Percentiles rank a stretch among this genome's conserved stretches.
phyloP scores from a whole-genome alignment of 1,284 basidiomycete genomes.

The Cutaneotrichosporon cutaneum region DNA sequence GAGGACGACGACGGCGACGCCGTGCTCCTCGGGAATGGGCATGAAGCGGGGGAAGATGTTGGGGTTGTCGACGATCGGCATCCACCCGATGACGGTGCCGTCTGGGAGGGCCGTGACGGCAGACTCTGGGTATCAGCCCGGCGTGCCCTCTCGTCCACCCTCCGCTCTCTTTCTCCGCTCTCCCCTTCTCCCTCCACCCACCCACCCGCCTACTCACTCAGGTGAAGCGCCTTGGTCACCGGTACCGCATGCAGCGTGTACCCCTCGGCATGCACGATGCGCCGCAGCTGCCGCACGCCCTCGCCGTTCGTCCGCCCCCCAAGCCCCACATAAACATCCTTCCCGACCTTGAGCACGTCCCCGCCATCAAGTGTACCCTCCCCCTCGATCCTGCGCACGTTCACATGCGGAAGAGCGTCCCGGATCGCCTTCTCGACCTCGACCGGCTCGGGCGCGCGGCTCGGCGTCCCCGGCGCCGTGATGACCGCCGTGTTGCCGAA shows the following conservation, averaged over 20 bases:
- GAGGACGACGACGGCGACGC: slow-evolving; percentile 12
- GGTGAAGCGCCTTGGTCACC: slow-evolving; percentile 17
- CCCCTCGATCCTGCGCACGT: slow-evolving; percentile 5
- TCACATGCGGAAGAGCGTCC: slow-evolving; percentile 1
- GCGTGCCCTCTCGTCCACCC: background rate
- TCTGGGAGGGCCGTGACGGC: slow-evolving; percentile 17
- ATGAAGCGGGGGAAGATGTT: slow-evolving; percentile 15
- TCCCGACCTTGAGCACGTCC: slow-evolving; percentile 20
- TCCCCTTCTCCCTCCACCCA: background rate
- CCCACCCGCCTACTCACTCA: slow-evolving; percentile 7
- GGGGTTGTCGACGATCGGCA: slow-evolving; percentile 16
- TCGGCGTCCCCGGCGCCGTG: slow-evolving; percentile 5
- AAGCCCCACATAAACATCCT: slow-evolving; percentile 15
- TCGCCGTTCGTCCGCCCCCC: slow-evolving; percentile 14
- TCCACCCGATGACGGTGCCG: slow-evolving; percentile 17
- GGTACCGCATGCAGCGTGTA: slow-evolving; percentile 11
- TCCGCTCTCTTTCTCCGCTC: background rate
- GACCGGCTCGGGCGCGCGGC: slow-evolving; percentile 8
- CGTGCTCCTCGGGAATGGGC: slow-evolving; percentile 11
- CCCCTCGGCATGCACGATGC: slow-evolving; percentile 8
- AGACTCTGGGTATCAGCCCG: slow-evolving; percentile 5
- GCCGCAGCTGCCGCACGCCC: slow-evolving; percentile 12
- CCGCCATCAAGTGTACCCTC: slow-evolving; percentile 15
- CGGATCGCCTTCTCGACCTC: slow-evolving; percentile 5
- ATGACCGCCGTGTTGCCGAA: slow-evolving; percentile 14